A percentile compares a stretch with the other conserved stretches of the same genome.
These are phyloP conservation scores for Solanum pinnatisectum DNA, from an alignment of 257 asterid species.

Conservation along the genomic window DNA sequence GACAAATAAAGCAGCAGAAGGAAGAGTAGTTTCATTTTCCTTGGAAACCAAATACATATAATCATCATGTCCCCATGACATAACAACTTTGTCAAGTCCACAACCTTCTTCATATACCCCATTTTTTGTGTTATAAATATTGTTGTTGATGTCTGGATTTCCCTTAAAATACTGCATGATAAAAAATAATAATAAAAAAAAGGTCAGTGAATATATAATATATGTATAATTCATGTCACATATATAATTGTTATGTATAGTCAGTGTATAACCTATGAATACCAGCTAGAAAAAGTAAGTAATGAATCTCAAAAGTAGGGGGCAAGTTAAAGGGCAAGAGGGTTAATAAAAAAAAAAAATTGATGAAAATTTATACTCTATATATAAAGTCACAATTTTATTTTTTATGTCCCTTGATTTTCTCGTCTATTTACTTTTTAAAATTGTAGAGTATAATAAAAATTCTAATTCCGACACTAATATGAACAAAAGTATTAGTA, in stretches of 20 bases:
- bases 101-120: slow-evolving; percentile 19
- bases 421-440: neutral
- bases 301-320: neutral
- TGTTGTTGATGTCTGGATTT: slow-evolving; percentile 17
- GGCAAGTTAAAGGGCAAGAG: neutral
- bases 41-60: slow-evolving; percentile 20
- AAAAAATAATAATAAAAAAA: neutral
- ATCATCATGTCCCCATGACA: slow-evolving; percentile 43
- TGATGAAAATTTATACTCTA: neutral
- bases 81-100: slow-evolving; percentile 24
- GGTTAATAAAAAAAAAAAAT: neutral
- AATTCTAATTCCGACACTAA: neutral
- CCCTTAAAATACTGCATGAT: slow-evolving; percentile 12
- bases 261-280: neutral
- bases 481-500: neutral
- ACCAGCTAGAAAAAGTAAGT: neutral
- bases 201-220: neutral
- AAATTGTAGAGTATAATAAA: neutral
- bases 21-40: slow-evolving; percentile 26
- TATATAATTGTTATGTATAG: neutral
- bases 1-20: slow-evolving; percentile 48
- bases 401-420: neutral
- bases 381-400: neutral
- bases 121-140: slow-evolving; percentile 7
- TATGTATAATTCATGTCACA: neutral